phyloP scores from a whole-genome alignment of 1,284 basidiomycete species.

The Cutaneotrichosporon mucoides region DNA sequence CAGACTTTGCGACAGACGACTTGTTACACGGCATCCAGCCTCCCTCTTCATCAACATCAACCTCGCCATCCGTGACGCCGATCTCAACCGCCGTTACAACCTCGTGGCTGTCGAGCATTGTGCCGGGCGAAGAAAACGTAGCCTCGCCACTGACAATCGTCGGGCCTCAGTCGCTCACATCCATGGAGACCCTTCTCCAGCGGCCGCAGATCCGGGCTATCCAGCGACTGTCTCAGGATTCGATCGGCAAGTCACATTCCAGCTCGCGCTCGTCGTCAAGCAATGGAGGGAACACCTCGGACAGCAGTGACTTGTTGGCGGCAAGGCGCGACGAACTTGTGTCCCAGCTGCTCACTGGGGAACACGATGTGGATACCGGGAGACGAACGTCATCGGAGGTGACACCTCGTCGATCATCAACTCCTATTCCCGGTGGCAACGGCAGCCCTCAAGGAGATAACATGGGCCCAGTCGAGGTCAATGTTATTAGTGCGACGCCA shows the following conservation, averaged over 20 bases:
- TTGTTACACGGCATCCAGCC: conserved; percentile 19
- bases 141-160: not conserved
- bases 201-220: conserved; percentile 28
- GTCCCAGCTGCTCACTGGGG: conserved; percentile 6
- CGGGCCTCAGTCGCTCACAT: not conserved
- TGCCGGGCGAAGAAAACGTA: not conserved
- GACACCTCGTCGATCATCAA: not conserved
- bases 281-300: not conserved
- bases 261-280: conserved; percentile 18
- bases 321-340: conserved; percentile 14
- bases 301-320: conserved; percentile 11
- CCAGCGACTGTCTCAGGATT: conserved; percentile 34
- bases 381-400: not conserved
- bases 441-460: not conserved
- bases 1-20: conserved; percentile 22
- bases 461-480: not conserved
- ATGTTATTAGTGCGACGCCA: not conserved
- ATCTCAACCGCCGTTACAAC: not conserved
- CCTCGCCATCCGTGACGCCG: not conserved
- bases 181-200: not conserved
- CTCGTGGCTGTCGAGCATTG: not conserved
- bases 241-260: conserved; percentile 12
- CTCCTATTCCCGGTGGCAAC: not conserved
- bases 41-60: conserved; percentile 6
- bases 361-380: not conserved